phyloP scores from a whole-genome alignment of 2,329 filamentous ascomycete genomes.

The Aspergillus viridinutans region DNA sequence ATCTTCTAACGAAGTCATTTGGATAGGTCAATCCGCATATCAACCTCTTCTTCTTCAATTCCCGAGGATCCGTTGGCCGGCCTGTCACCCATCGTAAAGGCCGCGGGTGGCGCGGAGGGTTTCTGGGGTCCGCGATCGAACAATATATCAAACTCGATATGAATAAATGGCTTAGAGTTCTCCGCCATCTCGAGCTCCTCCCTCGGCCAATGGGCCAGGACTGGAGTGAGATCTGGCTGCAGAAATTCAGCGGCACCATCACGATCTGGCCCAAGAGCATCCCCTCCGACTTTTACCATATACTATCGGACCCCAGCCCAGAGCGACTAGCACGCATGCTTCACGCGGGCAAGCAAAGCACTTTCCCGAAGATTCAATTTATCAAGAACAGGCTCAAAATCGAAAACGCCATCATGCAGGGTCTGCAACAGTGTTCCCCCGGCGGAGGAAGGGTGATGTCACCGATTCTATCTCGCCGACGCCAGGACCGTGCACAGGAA shows the following conservation, averaged over 20 bases:
- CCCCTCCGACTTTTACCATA: constrained; percentile 75
- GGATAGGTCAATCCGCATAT: constrained; percentile 89
- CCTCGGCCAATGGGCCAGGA: constrained; percentile 89
- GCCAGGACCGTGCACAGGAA: constrained; percentile 15
- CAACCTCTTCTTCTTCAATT: constrained; percentile 98
- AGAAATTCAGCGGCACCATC: constrained; percentile 89
- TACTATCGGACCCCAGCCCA: constrained; percentile 76
- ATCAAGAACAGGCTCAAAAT: constrained; percentile 81
- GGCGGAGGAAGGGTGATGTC: constrained; percentile 22
- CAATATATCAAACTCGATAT: constrained; percentile 95
- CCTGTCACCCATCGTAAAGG: constrained; percentile 92
- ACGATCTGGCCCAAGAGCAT: constrained; percentile 91
- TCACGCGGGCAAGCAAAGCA: constrained; percentile 79
- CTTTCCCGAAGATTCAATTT: constrained; percentile 89
- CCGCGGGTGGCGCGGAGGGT: constrained; percentile 92
- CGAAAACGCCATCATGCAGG: constrained; percentile 63
- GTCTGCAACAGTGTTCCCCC: constrained; percentile 38
- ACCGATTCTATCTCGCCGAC: constrained; percentile 27
- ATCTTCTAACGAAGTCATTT: constrained; percentile 29
- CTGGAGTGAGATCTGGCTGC: constrained; percentile 95
- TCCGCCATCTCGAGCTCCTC: constrained; percentile 85
- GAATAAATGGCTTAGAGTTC: constrained; percentile 94
- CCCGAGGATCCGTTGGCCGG: constrained; percentile 81
- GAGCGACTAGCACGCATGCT: constrained; percentile 80
- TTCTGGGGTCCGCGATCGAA: constrained; percentile 85